Evolutionary conservation across 106 monocot genomes (phyloP).

Genomic region (Allium cepa): DNA sequence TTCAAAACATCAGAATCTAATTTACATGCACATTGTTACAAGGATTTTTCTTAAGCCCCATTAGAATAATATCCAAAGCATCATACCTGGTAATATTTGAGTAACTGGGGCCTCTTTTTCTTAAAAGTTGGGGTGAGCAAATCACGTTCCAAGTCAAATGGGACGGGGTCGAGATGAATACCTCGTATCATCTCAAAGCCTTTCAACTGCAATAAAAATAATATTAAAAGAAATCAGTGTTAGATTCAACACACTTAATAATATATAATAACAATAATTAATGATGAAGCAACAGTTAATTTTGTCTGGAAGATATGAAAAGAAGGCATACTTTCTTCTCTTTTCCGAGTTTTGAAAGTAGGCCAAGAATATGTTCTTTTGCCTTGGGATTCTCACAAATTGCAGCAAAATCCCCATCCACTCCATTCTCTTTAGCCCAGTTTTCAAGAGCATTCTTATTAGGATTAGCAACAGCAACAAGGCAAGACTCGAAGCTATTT

Average conservation of each 20-base stretch:
- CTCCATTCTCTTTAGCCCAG: constrained; percentile 68
- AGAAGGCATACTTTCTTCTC: constrained; percentile 44
- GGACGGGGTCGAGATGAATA: constrained; percentile 79
- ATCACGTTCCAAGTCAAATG: constrained; percentile 90
- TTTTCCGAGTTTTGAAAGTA: constrained; percentile 68
- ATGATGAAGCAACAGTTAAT: background rate
- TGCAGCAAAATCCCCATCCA: constrained; percentile 43
- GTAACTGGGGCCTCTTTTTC: constrained; percentile 88
- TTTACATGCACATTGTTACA: too few relatives aligned
- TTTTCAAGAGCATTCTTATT: constrained; percentile 59
- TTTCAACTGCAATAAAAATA: constrained; percentile 49
- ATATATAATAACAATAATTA: background rate
- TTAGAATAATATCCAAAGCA: background rate
- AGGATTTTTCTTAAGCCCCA: too few relatives aligned
- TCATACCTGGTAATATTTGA: constrained; percentile 85
- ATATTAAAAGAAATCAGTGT: background rate
- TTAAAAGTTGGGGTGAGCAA: constrained; percentile 89
- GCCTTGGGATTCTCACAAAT: constrained; percentile 70
- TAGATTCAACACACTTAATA: background rate
- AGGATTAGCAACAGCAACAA: constrained; percentile 79
- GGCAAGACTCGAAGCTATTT: constrained; percentile 85
- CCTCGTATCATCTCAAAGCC: constrained; percentile 85
- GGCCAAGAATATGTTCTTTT: constrained; percentile 64
- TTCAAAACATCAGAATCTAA: too few relatives aligned
- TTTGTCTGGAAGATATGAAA: background rate